Evolutionary conservation across 352 stramenopile species (phyloP).

Genomic region (Phytophthora aleatoria): DNA sequence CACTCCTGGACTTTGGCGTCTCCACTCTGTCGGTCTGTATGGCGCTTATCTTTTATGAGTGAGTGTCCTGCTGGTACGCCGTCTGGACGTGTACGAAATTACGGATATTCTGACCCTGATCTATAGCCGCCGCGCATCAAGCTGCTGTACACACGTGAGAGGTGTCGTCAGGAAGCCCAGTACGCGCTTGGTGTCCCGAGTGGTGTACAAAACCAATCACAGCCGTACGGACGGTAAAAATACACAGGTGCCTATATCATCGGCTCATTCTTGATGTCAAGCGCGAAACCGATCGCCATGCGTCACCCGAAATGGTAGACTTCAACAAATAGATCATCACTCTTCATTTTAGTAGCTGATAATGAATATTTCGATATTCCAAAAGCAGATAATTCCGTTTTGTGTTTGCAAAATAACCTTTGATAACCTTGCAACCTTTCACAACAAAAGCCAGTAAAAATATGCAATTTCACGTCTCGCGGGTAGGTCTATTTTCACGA

Average conservation of each 20-base stretch:
- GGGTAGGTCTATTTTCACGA: conserved; percentile 13
- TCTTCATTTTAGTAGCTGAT: neutral
- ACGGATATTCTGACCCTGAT: conserved; percentile 11
- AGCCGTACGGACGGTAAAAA: conserved; percentile 19
- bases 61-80: neutral
- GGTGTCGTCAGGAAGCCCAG: conserved; percentile 9
- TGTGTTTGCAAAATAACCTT: neutral
- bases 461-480: neutral
- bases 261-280: neutral
- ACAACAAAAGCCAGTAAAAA: neutral
- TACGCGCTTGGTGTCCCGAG: neutral
- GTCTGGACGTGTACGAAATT: conserved; percentile 7
- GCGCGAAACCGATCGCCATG: neutral
- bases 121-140: conserved; percentile 27
- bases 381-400: neutral
- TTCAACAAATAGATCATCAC: conserved; percentile 35
- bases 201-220: conserved; percentile 18
- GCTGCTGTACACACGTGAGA: conserved; percentile 9
- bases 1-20: conserved; percentile 1
- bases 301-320: neutral
- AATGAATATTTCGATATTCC: neutral
- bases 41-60: conserved; percentile 7
- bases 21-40: conserved; percentile 16
- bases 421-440: neutral
- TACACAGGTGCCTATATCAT: conserved; percentile 1